phyloP scores from a whole-genome alignment of 306 rosid species.

The Sechiopsis laciniata region DNA sequence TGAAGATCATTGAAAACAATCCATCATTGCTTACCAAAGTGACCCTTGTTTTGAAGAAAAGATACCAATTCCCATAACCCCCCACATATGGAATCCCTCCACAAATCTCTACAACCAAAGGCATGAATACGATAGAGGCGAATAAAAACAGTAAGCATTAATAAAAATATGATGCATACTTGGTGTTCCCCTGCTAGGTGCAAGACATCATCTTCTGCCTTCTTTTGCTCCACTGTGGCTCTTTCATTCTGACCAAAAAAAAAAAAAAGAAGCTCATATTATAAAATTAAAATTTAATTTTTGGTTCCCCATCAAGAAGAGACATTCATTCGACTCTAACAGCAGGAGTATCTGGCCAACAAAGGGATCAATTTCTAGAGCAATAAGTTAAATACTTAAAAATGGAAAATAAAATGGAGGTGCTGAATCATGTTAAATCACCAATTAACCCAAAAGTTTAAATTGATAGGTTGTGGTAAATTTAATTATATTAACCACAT shows the following conservation, averaged over 20 bases:
- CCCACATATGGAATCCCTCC: too few relatives aligned
- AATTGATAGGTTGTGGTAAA: too few relatives aligned
- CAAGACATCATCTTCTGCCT: conserved; percentile 55
- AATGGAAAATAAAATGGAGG: background rate
- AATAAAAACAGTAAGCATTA: background rate
- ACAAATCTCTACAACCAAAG: background rate
- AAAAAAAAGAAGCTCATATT: background rate
- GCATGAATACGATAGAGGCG: background rate
- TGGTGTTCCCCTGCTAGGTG: conserved; percentile 54
- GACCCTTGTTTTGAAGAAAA: too few relatives aligned
- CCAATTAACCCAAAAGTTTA: too few relatives aligned
- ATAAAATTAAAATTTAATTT: background rate
- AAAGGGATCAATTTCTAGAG: background rate
- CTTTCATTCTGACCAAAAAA: conserved; percentile 50
- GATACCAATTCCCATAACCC: too few relatives aligned
- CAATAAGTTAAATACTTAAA: too few relatives aligned
- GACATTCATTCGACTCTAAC: background rate
- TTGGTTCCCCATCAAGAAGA: background rate
- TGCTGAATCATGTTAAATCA: too few relatives aligned
- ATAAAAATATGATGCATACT: conserved; percentile 30
- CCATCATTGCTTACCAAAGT: too few relatives aligned
- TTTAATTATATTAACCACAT: too few relatives aligned
- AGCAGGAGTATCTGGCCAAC: background rate
- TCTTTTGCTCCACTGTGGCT: conserved; percentile 60
- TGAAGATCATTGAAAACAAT: too few relatives aligned